Conservation (phyloP, 805 yeast genomes). For the Priceomyces medius region DNA sequence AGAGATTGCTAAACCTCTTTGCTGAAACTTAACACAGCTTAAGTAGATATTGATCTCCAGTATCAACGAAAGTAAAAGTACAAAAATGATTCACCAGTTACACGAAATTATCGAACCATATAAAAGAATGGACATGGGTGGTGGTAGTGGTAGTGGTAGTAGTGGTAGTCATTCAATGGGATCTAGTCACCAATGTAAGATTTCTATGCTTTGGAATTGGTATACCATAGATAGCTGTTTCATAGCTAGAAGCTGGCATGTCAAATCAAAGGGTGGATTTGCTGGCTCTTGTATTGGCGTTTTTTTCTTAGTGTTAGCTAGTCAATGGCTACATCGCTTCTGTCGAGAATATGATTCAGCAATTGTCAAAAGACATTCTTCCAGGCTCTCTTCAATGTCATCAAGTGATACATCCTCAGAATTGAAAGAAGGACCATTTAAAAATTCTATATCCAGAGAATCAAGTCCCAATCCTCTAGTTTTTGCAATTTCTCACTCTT, state of each 20-base stretch:
- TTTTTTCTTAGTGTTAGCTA: slow-evolving; percentile 53
- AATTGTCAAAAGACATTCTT: slow-evolving; percentile 1
- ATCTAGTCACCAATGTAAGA: slow-evolving; percentile 23
- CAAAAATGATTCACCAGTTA: too few relatives aligned
- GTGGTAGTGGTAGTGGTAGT: too few relatives aligned
- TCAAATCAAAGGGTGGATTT: slow-evolving; percentile 55
- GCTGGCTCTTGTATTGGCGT: slow-evolving; percentile 78
- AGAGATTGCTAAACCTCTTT: too few relatives aligned
- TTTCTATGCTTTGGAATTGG: slow-evolving; percentile 74
- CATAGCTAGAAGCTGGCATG: slow-evolving; percentile 63
- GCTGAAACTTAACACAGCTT: too few relatives aligned
- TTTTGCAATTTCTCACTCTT: slow-evolving; percentile 31
- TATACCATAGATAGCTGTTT: slow-evolving; percentile 65
- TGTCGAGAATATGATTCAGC: slow-evolving; percentile 52
- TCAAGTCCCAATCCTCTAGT: slow-evolving; percentile 17
- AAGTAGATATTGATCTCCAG: too few relatives aligned
- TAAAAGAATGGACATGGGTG: slow-evolving; percentile 14
- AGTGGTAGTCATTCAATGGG: slow-evolving; percentile 5
- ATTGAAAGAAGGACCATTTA: too few relatives aligned
- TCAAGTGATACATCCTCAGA: background rate
- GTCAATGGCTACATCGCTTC: slow-evolving; percentile 57
- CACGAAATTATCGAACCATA: background rate
- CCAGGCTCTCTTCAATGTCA: background rate
- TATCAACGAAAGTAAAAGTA: too few relatives aligned
- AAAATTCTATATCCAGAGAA: too few relatives aligned